Conservation (phyloP, 495 filamentous ascomycete genomes). For the Aspergillus panamensis region DNA sequence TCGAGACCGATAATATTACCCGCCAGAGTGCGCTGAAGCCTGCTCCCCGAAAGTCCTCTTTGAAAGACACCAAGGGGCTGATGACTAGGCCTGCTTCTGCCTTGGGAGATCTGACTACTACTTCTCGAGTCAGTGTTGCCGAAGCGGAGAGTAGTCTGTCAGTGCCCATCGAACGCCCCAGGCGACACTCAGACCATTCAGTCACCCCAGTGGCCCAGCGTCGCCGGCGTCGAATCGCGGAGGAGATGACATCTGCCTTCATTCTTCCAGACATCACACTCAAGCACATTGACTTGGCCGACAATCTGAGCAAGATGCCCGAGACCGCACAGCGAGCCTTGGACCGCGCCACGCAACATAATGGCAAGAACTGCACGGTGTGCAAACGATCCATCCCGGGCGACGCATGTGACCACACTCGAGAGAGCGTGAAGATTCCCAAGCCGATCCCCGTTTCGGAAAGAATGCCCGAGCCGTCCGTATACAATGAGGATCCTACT, state of each 20-base stretch:
- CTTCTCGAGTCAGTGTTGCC: constrained; percentile 24
- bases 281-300: constrained; percentile 34
- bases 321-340: constrained; percentile 56
- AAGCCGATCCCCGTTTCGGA: constrained; percentile 71
- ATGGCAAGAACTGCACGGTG: constrained; percentile 68
- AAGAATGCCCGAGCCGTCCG: constrained; percentile 49
- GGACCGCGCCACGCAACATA: constrained; percentile 58
- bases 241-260: constrained; percentile 81
- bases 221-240: constrained; percentile 35
- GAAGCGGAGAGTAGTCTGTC: constrained; percentile 34
- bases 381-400: constrained; percentile 59
- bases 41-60: constrained; percentile 45
- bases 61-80: constrained; percentile 37
- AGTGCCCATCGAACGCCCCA: constrained; percentile 35
- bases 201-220: constrained; percentile 25
- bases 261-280: constrained; percentile 67
- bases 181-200: constrained; percentile 49
- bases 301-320: constrained; percentile 37
- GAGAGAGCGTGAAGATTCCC: constrained; percentile 56
- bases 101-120: constrained; percentile 34
- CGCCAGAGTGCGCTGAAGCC: constrained; percentile 38
- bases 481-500: constrained; percentile 66
- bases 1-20: constrained; percentile 36
- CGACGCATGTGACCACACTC: constrained; percentile 31
- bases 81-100: constrained; percentile 39